These are phyloP conservation scores for Prunus mongolica DNA, from an alignment of 306 rosid species.

Conservation along the genomic window DNA sequence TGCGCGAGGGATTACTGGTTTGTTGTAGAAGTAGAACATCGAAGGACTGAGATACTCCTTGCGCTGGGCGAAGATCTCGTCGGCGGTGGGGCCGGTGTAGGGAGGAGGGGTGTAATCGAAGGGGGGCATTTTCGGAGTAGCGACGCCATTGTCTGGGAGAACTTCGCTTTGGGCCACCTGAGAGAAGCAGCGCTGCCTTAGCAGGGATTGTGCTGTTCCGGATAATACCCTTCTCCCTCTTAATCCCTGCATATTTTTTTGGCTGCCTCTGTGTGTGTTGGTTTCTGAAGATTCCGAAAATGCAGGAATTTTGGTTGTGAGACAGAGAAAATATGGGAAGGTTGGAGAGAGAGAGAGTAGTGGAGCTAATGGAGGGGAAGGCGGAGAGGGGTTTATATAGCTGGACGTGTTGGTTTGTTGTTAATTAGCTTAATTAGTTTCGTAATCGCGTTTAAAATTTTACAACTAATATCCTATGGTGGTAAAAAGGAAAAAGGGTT, in stretches of 20 bases:
- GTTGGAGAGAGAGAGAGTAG: background rate
- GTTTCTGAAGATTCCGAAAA: constrained; percentile 12
- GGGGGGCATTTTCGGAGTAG: constrained; percentile 46
- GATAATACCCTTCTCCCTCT: constrained; percentile 23
- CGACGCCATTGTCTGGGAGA: constrained; percentile 5
- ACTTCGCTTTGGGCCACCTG: constrained; percentile 30
- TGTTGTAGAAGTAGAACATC: constrained; percentile 50
- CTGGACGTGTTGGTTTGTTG: background rate
- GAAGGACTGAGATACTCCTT: constrained; percentile 77
- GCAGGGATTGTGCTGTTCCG: constrained; percentile 4
- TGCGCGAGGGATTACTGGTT: constrained; percentile 52
- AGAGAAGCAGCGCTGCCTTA: constrained; percentile 36
- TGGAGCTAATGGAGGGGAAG: background rate
- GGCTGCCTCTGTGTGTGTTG: background rate
- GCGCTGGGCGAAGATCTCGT: constrained; percentile 73
- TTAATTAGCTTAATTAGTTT: background rate
- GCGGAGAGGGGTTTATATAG: constrained; percentile 23
- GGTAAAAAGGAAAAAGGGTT: background rate
- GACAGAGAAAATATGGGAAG: background rate
- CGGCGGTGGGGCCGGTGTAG: constrained; percentile 63
- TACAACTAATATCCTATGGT: too few species aligned
- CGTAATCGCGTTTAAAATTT: background rate
- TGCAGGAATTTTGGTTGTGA: constrained; percentile 5
- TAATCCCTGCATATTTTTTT: constrained; percentile 49
- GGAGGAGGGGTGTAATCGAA: constrained; percentile 69